Percentiles rank a stretch among this genome's conserved stretches.
phyloP scores from a whole-genome alignment of 768 basidiomycete species.

The Suillus subluteus region DNA sequence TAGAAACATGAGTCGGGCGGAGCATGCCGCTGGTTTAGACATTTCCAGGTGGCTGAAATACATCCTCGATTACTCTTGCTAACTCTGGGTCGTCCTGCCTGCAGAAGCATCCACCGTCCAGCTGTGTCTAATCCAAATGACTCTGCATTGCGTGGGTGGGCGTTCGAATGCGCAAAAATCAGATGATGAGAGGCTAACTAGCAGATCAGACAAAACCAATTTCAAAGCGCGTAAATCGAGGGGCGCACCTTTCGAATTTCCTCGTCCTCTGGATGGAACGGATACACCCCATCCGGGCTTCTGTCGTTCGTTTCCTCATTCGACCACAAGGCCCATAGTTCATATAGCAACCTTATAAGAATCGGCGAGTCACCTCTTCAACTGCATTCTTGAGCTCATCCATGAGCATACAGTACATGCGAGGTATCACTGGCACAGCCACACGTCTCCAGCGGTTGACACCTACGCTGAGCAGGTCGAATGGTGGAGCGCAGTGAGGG shows the following conservation, averaged over 20 bases:
- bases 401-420: too few species aligned
- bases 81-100: too few species aligned
- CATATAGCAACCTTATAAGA: conserved; percentile 1
- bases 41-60: too few species aligned
- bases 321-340: conserved; percentile 9
- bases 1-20: too few species aligned
- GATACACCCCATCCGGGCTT: conserved; percentile 54
- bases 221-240: background rate
- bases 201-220: background rate
- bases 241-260: conserved; percentile 61
- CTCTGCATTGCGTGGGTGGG: conserved; percentile 60
- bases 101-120: too few species aligned
- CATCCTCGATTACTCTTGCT: too few species aligned
- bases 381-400: conserved; percentile 50
- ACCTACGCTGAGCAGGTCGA: too few species aligned
- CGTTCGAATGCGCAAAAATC: conserved; percentile 52
- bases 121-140: conserved; percentile 65
- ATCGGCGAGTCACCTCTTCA: conserved; percentile 54
- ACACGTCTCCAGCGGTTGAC: too few species aligned
- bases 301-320: conserved; percentile 19
- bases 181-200: conserved; percentile 27
- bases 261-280: conserved; percentile 89
- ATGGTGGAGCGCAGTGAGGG: too few species aligned
- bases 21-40: too few species aligned
- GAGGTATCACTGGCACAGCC: too few species aligned